Evolutionary conservation across 208 protist genomes (phyloP), one percentile per base, ranked within the genome.

Genomic region (Plasmodiophora brassicae): DNA sequence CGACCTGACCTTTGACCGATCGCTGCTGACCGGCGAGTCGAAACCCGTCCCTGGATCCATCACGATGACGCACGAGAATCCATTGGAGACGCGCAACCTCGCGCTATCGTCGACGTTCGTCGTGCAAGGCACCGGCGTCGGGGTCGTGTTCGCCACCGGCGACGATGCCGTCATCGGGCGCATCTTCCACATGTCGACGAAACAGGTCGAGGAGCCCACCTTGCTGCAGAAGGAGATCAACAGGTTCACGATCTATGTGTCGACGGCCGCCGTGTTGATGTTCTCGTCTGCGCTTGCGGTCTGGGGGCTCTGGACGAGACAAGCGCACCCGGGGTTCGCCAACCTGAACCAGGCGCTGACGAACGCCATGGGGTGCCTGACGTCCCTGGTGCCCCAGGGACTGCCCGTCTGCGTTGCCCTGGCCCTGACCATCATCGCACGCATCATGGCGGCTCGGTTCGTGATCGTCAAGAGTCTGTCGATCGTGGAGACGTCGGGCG

Each of bases 401-500:
- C 84, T 97, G 0, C 85, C 92, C 0, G 88, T 94, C 0, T 93
- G 93, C 22, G 91, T 96, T 0, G 93, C 93, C 25, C 90, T 94
- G 36, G 91, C 90, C 20, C 91, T 97, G 0, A 95, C 95, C 39
- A 53, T 97, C 28, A 92, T 93, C n/a, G 94, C 95, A 0, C 84
- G 87, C 0, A 36, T 90, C 50, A 93, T 97, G 92, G 71, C 92
- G 0, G 86, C 39, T 44, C 91, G 93, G 65, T 92, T 96, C 78
- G 94, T 96, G 14, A 54, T 96, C 14, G 94, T 97, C 1, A 94
- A 95, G 53, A 85, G 92, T 41, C 60, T 97, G 0, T 90, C 92
- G 45, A 84, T 93, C 1, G 93, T 97, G 20, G 95, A 96, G 88
- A 97, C 95, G 1, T 93, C 97, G 0, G 95, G 95, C n/a, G 93